Percentiles rank a stretch among this genome's conserved stretches.
Conservation (phyloP, 192 early-diverging fungal genomes). For the Gamsiella multidivaricata region DNA sequence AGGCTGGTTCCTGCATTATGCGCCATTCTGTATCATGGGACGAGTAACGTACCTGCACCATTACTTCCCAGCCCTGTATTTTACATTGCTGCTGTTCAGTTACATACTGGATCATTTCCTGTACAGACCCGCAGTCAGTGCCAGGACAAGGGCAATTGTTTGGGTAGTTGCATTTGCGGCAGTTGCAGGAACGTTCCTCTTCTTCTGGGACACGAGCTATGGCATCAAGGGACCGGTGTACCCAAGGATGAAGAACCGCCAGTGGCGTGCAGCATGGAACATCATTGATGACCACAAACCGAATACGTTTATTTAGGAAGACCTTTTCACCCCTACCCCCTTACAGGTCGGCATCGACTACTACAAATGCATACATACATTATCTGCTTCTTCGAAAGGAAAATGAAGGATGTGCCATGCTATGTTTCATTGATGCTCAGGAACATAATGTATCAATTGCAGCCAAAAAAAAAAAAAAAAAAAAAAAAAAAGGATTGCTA, state of each 20-base stretch:
- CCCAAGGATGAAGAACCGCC: constrained; percentile 63
- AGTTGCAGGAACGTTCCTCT: constrained; percentile 70
- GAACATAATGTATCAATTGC: no score
- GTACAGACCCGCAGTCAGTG: not conserved
- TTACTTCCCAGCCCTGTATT: constrained; percentile 97
- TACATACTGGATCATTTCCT: constrained; percentile 81
- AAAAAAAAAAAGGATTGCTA: no score
- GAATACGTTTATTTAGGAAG: constrained; percentile 22
- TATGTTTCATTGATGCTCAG: no score
- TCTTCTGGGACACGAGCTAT: constrained; percentile 85
- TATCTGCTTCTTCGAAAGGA: no score
- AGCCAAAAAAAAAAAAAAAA: no score
- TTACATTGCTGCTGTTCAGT: constrained; percentile 84
- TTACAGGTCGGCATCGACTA: not conserved
- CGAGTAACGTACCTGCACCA: constrained; percentile 97
- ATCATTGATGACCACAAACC: constrained; percentile 70
- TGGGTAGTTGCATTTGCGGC: constrained; percentile 53
- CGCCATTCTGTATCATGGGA: constrained; percentile 96
- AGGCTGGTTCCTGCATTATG: constrained; percentile 96
- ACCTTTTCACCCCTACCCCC: not conserved
- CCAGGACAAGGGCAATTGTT: constrained; percentile 48
- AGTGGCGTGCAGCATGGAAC: constrained; percentile 87
- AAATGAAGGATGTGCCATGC: no score
- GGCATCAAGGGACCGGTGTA: constrained; percentile 78
- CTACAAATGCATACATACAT: no score